Evolutionary conservation across 805 yeast species (phyloP).

Genomic region (Yamadazyma philogaea): DNA sequence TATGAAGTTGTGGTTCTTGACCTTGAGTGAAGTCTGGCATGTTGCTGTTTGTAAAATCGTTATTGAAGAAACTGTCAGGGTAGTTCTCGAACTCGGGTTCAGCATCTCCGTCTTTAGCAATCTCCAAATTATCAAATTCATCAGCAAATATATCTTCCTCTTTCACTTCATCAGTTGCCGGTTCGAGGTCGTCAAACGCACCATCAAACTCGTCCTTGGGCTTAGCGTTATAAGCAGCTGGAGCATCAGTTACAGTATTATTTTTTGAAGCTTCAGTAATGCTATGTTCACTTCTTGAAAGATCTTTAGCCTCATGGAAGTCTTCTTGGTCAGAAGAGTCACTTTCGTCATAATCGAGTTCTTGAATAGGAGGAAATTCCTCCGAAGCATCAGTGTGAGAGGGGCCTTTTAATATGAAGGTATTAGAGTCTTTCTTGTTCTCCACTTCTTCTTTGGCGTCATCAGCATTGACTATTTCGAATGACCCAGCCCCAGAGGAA

Average conservation of each 20-base stretch:
- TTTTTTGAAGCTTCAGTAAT: not conserved
- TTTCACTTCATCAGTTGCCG: constrained; percentile 9
- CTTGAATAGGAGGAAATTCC: constrained; percentile 64
- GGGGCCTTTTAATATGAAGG: constrained; percentile 14
- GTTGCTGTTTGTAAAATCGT: constrained; percentile 29
- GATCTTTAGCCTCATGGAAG: constrained; percentile 14
- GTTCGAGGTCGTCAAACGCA: constrained; percentile 36
- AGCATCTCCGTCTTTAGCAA: constrained; percentile 32
- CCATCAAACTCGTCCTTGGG: constrained; percentile 27
- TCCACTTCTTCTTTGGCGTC: constrained; percentile 30
- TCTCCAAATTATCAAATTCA: constrained; percentile 39
- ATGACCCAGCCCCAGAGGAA: constrained; percentile 49
- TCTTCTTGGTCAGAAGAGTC: constrained; percentile 39
- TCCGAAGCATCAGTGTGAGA: constrained; percentile 17
- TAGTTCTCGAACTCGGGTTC: constrained; percentile 19
- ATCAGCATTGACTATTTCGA: constrained; percentile 52
- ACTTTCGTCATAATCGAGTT: constrained; percentile 52
- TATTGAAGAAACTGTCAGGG: constrained; percentile 19
- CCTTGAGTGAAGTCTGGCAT: constrained; percentile 27
- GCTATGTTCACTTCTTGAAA: constrained; percentile 4
- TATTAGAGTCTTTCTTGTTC: constrained; percentile 4
- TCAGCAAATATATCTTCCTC: constrained; percentile 32
- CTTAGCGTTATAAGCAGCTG: not conserved
- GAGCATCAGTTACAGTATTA: not conserved
- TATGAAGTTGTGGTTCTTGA: constrained; percentile 31